These are phyloP conservation scores for Eimeria maxima DNA, from an alignment of 169 alveolate species.

Conservation along the genomic window DNA sequence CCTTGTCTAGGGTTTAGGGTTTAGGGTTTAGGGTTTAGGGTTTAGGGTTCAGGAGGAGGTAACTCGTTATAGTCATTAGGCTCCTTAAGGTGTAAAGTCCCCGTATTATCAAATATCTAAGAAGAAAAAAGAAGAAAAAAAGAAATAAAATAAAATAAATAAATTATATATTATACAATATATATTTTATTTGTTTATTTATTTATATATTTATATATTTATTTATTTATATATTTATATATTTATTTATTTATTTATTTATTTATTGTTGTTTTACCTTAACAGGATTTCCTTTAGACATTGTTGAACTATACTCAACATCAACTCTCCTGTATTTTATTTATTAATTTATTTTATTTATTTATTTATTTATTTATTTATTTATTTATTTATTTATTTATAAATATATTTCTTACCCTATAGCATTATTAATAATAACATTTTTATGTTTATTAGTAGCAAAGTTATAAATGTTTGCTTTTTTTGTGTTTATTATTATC, in stretches of 20 bases:
- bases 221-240: background rate
- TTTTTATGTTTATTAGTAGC: constrained; percentile 62
- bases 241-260: background rate
- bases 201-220: background rate
- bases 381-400: too few species aligned
- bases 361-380: too few species aligned
- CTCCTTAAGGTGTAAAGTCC: constrained; percentile 53
- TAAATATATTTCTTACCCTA: constrained; percentile 23
- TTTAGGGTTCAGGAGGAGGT: constrained; percentile 18
- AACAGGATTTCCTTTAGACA: background rate
- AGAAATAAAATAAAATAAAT: background rate
- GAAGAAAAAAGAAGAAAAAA: background rate
- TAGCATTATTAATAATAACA: constrained; percentile 66
- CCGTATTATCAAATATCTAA: constrained; percentile 71
- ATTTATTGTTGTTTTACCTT: constrained; percentile 30
- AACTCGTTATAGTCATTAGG: constrained; percentile 29
- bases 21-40: constrained; percentile 27
- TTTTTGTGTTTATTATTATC: constrained; percentile 62
- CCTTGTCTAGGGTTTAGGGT: background rate
- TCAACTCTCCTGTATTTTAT: constrained; percentile 13
- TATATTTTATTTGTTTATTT: background rate
- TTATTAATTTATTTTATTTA: background rate
- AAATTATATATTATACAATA: background rate
- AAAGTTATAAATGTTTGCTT: constrained; percentile 38
- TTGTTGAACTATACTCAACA: constrained; percentile 15